Evolutionary conservation across 129 eudicot species (phyloP).

Genomic region (Lactuca saligna): DNA sequence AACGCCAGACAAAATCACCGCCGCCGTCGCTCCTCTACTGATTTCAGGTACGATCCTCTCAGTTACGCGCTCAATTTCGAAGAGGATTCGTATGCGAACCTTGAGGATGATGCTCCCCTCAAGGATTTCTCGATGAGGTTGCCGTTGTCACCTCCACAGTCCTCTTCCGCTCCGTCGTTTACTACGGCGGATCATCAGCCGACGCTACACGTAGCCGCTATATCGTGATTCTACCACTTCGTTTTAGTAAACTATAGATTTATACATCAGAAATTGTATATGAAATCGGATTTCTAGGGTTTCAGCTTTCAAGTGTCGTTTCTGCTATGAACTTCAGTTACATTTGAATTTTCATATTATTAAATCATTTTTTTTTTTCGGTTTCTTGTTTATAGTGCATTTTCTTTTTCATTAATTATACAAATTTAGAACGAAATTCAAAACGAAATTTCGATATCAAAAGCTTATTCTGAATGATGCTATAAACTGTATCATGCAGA

Average conservation of each 20-base stretch:
- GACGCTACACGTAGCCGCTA: background rate
- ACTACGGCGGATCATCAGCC: slow-evolving; percentile 4
- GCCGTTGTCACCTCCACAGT: slow-evolving; percentile 43
- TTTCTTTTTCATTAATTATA: too few relatives aligned
- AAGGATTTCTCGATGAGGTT: slow-evolving; percentile 42
- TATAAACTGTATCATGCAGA: too few relatives aligned
- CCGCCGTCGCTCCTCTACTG: slow-evolving; percentile 48
- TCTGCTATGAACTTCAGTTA: slow-evolving; percentile 20
- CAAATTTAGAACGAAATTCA: too few relatives aligned
- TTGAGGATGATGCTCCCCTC: slow-evolving; percentile 37
- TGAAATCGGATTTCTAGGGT: slow-evolving; percentile 23
- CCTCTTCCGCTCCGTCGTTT: slow-evolving; percentile 5
- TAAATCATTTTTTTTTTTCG: background rate
- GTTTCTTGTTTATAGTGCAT: background rate
- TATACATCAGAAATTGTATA: slow-evolving; percentile 21
- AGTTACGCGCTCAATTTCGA: slow-evolving; percentile 72
- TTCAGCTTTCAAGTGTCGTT: slow-evolving; percentile 10
- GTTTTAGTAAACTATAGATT: slow-evolving; percentile 1
- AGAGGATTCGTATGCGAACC: slow-evolving; percentile 36
- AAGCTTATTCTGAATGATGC: too few relatives aligned
- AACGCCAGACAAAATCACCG: slow-evolving; percentile 27
- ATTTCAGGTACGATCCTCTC: slow-evolving; percentile 65
- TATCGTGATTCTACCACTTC: background rate
- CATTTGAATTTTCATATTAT: slow-evolving; percentile 4
- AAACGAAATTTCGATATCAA: too few relatives aligned